These are phyloP conservation scores for Hygrocybe coccinea DNA, from an alignment of 768 basidiomycete genomes.

Conservation along the genomic window DNA sequence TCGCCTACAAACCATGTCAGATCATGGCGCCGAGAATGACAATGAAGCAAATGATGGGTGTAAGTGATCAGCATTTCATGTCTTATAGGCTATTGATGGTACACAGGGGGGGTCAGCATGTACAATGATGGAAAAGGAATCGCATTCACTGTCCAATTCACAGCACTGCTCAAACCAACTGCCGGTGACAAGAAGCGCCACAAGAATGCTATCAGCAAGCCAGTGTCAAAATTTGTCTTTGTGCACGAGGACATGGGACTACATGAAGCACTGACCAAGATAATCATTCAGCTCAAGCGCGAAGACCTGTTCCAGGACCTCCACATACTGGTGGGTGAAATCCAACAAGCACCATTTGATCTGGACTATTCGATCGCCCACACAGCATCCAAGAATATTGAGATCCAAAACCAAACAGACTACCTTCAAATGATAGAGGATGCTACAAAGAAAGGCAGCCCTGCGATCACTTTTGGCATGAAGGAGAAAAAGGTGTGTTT, in stretches of 20 bases:
- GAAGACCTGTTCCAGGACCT: neutral
- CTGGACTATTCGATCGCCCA: neutral
- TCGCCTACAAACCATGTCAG: too few relatives aligned
- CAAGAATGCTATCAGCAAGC: neutral
- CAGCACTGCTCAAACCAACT: neutral
- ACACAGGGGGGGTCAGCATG: neutral
- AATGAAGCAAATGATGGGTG: too few relatives aligned
- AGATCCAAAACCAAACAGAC: neutral
- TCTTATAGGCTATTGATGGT: neutral
- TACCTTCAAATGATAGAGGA: neutral
- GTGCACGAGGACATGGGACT: neutral
- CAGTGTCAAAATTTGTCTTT: neutral
- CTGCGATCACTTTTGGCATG: neutral
- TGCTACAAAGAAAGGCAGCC: neutral
- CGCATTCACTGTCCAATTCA: constrained; percentile 7
- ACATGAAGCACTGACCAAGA: neutral
- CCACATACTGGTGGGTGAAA: neutral
- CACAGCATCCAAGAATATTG: neutral
- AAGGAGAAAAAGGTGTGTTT: neutral
- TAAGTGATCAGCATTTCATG: too few relatives aligned
- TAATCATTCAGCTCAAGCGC: neutral
- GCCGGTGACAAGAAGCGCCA: neutral
- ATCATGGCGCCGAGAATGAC: too few relatives aligned
- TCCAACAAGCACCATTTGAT: neutral
- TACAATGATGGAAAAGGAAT: neutral